Evolutionary conservation across 768 basidiomycete genomes (phyloP), one percentile per base, ranked within the genome.

Genomic region (Boletellus emodensis): DNA sequence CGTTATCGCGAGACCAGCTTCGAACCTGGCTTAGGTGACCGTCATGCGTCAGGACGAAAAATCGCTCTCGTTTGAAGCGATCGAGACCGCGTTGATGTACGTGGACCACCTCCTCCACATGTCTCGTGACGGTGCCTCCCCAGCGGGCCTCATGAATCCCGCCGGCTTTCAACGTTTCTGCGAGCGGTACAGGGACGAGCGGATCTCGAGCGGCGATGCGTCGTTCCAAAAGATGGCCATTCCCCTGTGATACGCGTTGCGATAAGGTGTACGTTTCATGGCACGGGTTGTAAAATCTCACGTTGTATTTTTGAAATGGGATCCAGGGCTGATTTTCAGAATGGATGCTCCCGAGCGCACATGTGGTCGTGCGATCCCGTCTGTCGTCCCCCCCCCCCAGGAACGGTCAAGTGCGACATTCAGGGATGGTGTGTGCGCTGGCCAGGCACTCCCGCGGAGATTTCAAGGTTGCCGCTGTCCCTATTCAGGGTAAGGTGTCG

Each of bases 11-110:
- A 24, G 26, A 24, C 10, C 30, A 20, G 11, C 30, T 7, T 43
- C 13, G 37, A 46, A 44, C 0, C 4, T 37, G 3, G 13, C 24
- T 6, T 40, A 65, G 64, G 64, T 65, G 38, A 65, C 57, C 3
- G 53, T 62, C 22, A 63, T 65, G 51, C 61, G 61, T 33, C 57
- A 56, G 54, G 64, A 65, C 35, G 51, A 54, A 37, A 59, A 59
- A 13, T 24, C 56, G 0, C 61, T 65, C 18, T 61, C 64, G 20
- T 55, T 57, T 2, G 63, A 65, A 41, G 64, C 59, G 1, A 42
- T 62, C 3, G 64, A 65, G 45, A 65, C 63, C 2, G 57, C 51
- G 33, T 61, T 68, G 59, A 68, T 69, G 65, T 71, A 65, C 26
- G 61, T 66, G 30, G 68, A 72, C 54, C 52, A 61, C 44, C 43